A percentile compares a stretch with the other conserved stretches of the same genome.
Conservation (phyloP, 1,284 basidiomycete genomes). For the Malassezia brasiliensis region DNA sequence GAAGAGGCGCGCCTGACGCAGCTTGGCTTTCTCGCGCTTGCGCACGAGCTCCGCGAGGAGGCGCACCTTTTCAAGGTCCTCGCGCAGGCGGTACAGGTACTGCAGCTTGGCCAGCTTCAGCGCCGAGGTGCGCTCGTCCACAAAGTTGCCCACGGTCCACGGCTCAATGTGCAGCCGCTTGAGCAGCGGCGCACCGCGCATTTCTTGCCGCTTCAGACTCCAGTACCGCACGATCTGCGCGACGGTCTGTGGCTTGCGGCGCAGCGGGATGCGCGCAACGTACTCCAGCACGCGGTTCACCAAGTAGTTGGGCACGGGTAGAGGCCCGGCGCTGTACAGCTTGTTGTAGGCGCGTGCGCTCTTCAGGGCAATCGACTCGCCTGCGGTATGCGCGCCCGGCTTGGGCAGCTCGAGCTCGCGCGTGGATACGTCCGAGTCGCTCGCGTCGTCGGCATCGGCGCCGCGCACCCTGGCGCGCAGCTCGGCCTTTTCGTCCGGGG, state of each 20-base stretch:
- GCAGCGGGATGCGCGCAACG: constrained; percentile 61
- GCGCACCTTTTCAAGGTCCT: constrained; percentile 67
- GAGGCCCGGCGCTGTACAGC: constrained; percentile 53
- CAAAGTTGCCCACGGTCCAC: constrained; percentile 72
- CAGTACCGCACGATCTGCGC: constrained; percentile 79
- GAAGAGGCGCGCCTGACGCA: constrained; percentile 62
- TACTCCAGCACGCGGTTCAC: constrained; percentile 67
- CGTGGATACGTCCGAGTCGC: constrained; percentile 21
- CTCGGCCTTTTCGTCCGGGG: constrained; percentile 20
- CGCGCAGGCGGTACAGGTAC: constrained; percentile 56
- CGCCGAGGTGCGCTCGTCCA: constrained; percentile 55
- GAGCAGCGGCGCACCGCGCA: constrained; percentile 82
- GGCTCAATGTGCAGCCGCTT: constrained; percentile 93
- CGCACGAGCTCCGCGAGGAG: constrained; percentile 63
- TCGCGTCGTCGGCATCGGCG: not conserved
- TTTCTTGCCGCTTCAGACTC: constrained; percentile 87
- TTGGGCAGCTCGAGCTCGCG: constrained; percentile 20
- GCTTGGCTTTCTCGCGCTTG: constrained; percentile 75
- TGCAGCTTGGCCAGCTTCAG: constrained; percentile 69
- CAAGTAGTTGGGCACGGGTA: constrained; percentile 54
- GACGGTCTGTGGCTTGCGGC: constrained; percentile 69
- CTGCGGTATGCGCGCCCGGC: constrained; percentile 2
- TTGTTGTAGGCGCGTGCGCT: constrained; percentile 54
- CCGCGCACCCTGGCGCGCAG: constrained; percentile 20
- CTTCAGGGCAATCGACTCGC: constrained; percentile 44